Percentiles rank a stretch among this genome's conserved stretches.
phyloP scores from a whole-genome alignment of 208 protist species.

The Acanthamoeba triangularis region DNA sequence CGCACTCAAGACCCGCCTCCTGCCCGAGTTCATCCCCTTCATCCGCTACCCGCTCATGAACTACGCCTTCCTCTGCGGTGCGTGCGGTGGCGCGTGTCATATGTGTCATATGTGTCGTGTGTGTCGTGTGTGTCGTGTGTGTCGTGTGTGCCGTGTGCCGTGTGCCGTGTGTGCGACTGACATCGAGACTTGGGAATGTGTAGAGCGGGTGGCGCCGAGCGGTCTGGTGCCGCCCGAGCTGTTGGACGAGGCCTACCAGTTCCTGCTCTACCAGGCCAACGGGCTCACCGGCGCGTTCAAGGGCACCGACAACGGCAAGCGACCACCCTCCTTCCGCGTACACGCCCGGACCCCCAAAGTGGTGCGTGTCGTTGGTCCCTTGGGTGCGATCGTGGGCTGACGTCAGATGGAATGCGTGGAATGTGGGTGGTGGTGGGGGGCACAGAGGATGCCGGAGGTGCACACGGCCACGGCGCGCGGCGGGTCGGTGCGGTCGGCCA shows the following conservation, averaged over 20 bases:
- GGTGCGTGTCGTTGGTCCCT: neutral
- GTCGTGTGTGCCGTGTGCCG: neutral
- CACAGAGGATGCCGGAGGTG: neutral
- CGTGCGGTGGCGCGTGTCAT: too few relatives aligned
- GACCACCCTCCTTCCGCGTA: neutral
- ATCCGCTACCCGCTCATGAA: constrained; percentile 42
- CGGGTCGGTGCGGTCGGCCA: neutral
- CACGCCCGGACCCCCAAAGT: neutral
- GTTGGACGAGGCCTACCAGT: constrained; percentile 4
- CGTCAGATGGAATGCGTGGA: neutral
- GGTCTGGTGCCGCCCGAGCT: neutral
- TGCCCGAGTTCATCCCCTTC: constrained; percentile 1
- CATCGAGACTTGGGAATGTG: too few relatives aligned
- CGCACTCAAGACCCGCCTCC: neutral
- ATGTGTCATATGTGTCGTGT: too few relatives aligned
- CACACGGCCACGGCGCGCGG: neutral
- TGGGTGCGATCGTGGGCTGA: neutral
- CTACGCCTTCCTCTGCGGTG: constrained; percentile 1
- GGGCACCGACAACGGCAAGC: neutral
- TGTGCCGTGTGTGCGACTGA: neutral
- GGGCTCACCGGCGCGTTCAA: neutral
- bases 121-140: too few relatives aligned
- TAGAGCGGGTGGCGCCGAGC: neutral
- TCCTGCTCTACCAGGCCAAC: constrained; percentile 23
- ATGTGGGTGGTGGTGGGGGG: neutral